Evolutionary conservation across 441 rosid species (phyloP).

Genomic region (Rhodomyrtus psidioides): DNA sequence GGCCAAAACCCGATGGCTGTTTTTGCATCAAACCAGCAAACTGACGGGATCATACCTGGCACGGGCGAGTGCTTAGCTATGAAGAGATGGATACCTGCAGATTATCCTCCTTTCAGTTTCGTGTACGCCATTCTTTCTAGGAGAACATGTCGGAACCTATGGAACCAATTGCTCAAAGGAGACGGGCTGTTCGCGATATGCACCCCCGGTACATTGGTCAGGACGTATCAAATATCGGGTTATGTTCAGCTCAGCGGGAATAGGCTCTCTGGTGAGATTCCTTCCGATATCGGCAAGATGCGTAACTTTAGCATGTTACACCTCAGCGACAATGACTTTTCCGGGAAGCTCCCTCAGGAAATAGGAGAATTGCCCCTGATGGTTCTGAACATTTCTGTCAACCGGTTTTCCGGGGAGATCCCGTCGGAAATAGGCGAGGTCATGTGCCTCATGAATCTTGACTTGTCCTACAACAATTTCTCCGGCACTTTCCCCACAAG

Average conservation of each 20-base stretch:
- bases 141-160: slow-evolving; percentile 64
- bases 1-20: slow-evolving; percentile 49
- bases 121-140: slow-evolving; percentile 54
- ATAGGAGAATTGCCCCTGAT: slow-evolving; percentile 54
- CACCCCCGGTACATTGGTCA: slow-evolving; percentile 22
- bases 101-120: slow-evolving; percentile 78
- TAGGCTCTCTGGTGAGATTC: slow-evolving; percentile 52
- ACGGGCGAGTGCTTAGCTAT: slow-evolving; percentile 70
- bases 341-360: slow-evolving; percentile 48
- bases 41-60: slow-evolving; percentile 30
- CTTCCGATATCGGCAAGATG: slow-evolving; percentile 55
- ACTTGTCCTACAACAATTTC: slow-evolving; percentile 70
- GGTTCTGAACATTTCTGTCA: slow-evolving; percentile 57
- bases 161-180: slow-evolving; percentile 71
- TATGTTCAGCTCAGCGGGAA: slow-evolving; percentile 76
- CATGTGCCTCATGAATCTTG: slow-evolving; percentile 68
- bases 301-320: slow-evolving; percentile 51
- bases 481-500: slow-evolving; percentile 63
- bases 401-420: slow-evolving; percentile 52
- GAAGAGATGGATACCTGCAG: slow-evolving; percentile 94
- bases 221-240: slow-evolving; percentile 44
- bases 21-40: slow-evolving; percentile 34
- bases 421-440: slow-evolving; percentile 52
- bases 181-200: slow-evolving; percentile 57
- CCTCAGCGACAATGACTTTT: slow-evolving; percentile 50